Evolutionary conservation across 2,329 filamentous ascomycete genomes (phyloP).

Genomic region (Diaporthe sp.): DNA sequence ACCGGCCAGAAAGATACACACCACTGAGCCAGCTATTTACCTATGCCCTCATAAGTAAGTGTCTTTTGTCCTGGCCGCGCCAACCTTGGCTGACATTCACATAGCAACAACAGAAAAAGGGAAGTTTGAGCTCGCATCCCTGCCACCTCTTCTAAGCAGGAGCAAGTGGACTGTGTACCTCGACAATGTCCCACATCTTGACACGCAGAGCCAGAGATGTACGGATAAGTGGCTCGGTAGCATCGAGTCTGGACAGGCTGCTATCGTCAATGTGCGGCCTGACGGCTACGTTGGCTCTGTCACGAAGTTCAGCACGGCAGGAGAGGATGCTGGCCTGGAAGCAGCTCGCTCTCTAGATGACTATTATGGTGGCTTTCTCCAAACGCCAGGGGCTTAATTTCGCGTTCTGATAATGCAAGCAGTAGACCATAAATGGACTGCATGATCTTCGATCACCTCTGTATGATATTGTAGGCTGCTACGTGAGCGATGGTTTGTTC

Average conservation of each 20-base stretch:
- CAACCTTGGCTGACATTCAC: constrained; percentile 6
- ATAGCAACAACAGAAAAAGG: constrained; percentile 57
- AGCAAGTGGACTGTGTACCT: constrained; percentile 82
- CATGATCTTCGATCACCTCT: background rate
- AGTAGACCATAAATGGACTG: background rate
- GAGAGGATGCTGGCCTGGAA: constrained; percentile 44
- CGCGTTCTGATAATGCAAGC: background rate
- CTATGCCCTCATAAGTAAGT: constrained; percentile 75
- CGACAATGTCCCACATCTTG: constrained; percentile 72
- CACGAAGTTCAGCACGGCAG: constrained; percentile 63
- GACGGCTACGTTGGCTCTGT: constrained; percentile 81
- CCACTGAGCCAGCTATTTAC: constrained; percentile 78
- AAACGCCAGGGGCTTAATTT: constrained; percentile 54
- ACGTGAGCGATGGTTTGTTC: too few relatives aligned
- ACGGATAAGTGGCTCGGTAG: constrained; percentile 79
- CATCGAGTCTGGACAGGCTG: constrained; percentile 68
- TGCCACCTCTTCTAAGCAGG: constrained; percentile 72
- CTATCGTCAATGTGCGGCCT: constrained; percentile 77
- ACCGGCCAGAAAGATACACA: constrained; percentile 77
- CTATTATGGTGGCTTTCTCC: constrained; percentile 69
- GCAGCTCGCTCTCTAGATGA: constrained; percentile 67
- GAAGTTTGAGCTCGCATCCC: constrained; percentile 74
- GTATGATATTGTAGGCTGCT: background rate
- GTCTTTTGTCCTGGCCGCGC: background rate
- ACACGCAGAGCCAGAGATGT: constrained; percentile 66